These are phyloP conservation scores for Macroventuria anomochaeta DNA, from an alignment of 2,329 filamentous ascomycete genomes.

Conservation along the genomic window DNA sequence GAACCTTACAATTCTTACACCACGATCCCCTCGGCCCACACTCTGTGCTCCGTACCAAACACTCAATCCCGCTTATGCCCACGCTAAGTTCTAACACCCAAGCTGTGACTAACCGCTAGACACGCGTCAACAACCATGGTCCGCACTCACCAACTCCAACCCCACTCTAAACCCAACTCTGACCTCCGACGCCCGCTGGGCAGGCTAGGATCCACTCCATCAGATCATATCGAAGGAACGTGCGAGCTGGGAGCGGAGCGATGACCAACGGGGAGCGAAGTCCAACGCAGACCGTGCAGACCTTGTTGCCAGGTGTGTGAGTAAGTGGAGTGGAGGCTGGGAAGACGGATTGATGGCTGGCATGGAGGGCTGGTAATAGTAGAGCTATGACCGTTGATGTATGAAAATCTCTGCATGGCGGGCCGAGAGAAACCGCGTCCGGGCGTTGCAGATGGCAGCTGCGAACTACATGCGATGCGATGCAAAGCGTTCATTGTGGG, in stretches of 20 bases:
- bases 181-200: background rate
- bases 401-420: constrained; percentile 36
- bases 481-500: constrained; percentile 5
- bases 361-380: constrained; percentile 15
- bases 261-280: background rate
- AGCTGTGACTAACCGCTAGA: constrained; percentile 16
- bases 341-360: constrained; percentile 6
- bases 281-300: background rate
- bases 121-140: constrained; percentile 29
- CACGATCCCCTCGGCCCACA: constrained; percentile 17
- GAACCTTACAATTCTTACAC: constrained; percentile 1
- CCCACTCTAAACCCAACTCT: constrained; percentile 13
- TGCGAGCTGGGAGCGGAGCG: constrained; percentile 17
- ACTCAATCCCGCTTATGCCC: constrained; percentile 18
- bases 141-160: constrained; percentile 11
- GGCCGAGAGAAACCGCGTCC: constrained; percentile 27
- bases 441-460: constrained; percentile 13
- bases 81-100: constrained; percentile 16
- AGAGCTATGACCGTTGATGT: constrained; percentile 15
- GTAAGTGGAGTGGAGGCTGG: constrained; percentile 18
- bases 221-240: constrained; percentile 24
- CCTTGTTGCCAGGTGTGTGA: background rate
- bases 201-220: constrained; percentile 8
- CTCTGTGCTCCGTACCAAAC: constrained; percentile 22
- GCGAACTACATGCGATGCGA: constrained; percentile 16